phyloP scores from a whole-genome alignment of 225 moss, liverwort and hornwort species.

The Marchantia paleacea region DNA sequence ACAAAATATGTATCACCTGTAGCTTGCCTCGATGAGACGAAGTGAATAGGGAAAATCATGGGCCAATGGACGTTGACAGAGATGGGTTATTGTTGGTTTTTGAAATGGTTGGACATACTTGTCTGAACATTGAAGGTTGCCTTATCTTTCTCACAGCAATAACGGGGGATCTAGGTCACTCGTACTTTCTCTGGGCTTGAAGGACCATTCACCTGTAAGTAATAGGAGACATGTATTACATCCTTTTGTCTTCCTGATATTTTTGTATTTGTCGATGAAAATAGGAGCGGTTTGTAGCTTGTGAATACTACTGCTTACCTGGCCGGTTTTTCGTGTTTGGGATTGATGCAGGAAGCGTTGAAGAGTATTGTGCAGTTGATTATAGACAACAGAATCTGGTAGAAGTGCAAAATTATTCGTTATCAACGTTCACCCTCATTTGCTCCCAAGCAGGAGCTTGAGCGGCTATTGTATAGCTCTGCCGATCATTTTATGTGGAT shows the following conservation, averaged over 20 bases:
- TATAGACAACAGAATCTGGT: conserved; percentile 41
- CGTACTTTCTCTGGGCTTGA: conserved; percentile 73
- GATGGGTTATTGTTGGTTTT: background rate
- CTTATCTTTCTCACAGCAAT: conserved; percentile 49
- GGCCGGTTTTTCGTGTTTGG: background rate
- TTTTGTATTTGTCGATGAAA: too few relatives aligned
- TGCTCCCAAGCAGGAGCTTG: too few relatives aligned
- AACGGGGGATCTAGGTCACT: conserved; percentile 64
- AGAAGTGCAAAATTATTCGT: background rate
- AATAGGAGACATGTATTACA: too few relatives aligned
- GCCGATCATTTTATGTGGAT: too few relatives aligned
- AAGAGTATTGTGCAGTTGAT: conserved; percentile 31
- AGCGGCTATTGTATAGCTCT: too few relatives aligned
- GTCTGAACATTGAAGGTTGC: background rate
- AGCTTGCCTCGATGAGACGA: background rate
- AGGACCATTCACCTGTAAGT: conserved; percentile 50
- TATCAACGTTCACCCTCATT: too few relatives aligned
- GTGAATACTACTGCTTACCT: too few relatives aligned
- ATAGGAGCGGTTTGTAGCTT: background rate
- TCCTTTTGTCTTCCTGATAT: background rate
- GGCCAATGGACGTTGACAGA: background rate
- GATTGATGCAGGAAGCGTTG: conserved; percentile 21
- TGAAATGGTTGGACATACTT: too few relatives aligned
- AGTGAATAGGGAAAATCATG: background rate
- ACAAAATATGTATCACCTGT: too few relatives aligned